A percentile compares a stretch with the other conserved stretches of the same genome.
These are phyloP conservation scores for Hyaloscypha variabilis DNA, from an alignment of 495 filamentous ascomycete genomes.

Conservation along the genomic window DNA sequence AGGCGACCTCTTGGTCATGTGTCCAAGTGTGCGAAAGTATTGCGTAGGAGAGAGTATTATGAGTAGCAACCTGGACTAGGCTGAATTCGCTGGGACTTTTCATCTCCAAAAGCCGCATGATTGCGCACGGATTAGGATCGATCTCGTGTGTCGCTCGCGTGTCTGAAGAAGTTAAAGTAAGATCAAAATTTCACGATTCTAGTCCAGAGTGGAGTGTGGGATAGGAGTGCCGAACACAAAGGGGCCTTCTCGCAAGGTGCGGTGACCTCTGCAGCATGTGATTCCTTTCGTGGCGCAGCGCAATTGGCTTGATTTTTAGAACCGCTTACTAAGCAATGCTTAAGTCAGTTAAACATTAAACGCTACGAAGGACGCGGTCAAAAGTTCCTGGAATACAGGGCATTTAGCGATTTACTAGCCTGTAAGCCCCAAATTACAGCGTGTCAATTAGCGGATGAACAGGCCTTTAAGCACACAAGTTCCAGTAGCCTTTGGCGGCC, in stretches of 20 bases:
- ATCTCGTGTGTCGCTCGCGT: conserved; percentile 14
- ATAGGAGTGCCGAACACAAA: conserved; percentile 18
- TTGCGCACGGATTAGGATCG: background rate
- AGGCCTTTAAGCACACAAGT: too few species aligned
- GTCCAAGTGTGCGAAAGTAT: too few species aligned
- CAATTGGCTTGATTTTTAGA: background rate
- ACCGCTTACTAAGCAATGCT: background rate
- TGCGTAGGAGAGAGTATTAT: conserved; percentile 2
- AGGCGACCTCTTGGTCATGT: too few species aligned
- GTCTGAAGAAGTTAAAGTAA: conserved; percentile 22
- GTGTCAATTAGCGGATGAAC: too few species aligned
- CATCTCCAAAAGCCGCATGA: conserved; percentile 11
- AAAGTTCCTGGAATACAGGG: too few species aligned
- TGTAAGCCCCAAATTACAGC: too few species aligned
- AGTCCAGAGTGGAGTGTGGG: conserved; percentile 20
- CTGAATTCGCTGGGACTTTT: conserved; percentile 17
- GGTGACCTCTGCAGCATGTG: conserved; percentile 9
- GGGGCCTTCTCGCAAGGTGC: conserved; percentile 10
- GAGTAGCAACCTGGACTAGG: conserved; percentile 21
- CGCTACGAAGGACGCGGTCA: too few species aligned
- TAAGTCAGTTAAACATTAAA: conserved; percentile 3
- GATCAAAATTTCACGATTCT: conserved; percentile 17
- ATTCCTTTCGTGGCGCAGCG: background rate
- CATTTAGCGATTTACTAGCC: too few species aligned
- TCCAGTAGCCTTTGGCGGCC: too few species aligned